Base-by-base conservation (phyloP, 1,284 basidiomycete genomes). In the Fomes fomentarius region DNA sequence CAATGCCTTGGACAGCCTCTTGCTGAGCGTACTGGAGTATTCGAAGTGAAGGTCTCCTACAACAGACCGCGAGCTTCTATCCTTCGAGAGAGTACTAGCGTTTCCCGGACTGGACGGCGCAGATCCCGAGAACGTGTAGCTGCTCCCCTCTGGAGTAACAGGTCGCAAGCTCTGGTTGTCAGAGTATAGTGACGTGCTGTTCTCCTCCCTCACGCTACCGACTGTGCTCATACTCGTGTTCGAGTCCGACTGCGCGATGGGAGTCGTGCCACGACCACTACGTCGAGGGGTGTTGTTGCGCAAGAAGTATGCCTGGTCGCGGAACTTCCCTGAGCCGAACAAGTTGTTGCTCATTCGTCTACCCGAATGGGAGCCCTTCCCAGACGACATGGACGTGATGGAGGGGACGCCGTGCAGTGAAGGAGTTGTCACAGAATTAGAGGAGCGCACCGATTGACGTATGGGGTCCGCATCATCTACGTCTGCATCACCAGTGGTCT, bases 331-430 rank as follows among this genome's bases (percentile, higher is more conserved):
- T n/a, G 89, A 90, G 39, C 87, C 86, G 62, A 92, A 92, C 47
- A 93, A 74, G 65, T 92, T 91, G 68, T 91, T 92, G 74, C 89
- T 91, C 68, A 89, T 87, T 46, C 90, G 80, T 71, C 87, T 87
- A 54, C 75, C 74, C 34, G 80, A 78, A 31, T 69, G 63, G 24
- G 70, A 66, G 61, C 60, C 59, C 54, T 66, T 67, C 22, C 57
- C 41, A 12, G 69, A 67, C 26, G 69, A 63, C 30, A 68, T 50
- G 10, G 80, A 81, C 28, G 76, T 72, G 53, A 72, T 50, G 17
- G 82, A 79, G 4, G 80, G 74, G 3, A 74, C 69, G 19, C 71
- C 65, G 58, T 74, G 63, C 24, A 71, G 41, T n/a, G 67, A 57
- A 1, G 72, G 73, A 24, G 75, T 76, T 19, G 74, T 65, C 17